Base-by-base conservation (phyloP, 78 protist species). In the Protostelium mycophagum region DNA sequence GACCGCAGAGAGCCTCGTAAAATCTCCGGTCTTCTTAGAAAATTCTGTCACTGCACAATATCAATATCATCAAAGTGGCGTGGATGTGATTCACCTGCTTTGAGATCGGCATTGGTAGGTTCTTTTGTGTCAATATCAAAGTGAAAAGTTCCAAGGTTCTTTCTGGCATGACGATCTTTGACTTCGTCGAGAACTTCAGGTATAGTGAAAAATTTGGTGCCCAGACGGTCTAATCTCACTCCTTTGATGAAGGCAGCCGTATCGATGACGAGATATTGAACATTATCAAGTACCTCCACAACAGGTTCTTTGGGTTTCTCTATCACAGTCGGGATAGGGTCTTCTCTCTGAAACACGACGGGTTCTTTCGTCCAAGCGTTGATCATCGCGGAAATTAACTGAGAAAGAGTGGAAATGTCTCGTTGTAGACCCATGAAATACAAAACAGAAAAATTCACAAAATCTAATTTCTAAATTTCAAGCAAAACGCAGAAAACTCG, bases 1-100 rank as follows among this genome's bases (percentile, higher is more conserved):
- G 0, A 85, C 90, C 0, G 35, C 88, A 0, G 96, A 94, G 31
- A 96, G 83, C 0, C 91, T 29, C 34, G 86, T 84, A 87, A 37
- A 90, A 86, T 96, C 98, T 36, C 98, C 98, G 38, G 96, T 94
- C 88, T 87, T 37, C 83, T 34, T 86, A 37, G 96, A 37, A 38
- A 94, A 94, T 9, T 63, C 88, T 0, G 86, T 38, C 28, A 93
- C 96, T 31, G 89, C 5, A 0, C 34, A 28, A 36, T 25, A 28
- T 31, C 86, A 84, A 25, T 25, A 5, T 31, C 1, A 25, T 25
- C 86, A 28, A 31, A 5, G 34, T 84, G 37, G 34, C 31, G 87
- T 34, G 28, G 87, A 16, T 35, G 28, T 29, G 29, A 23, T 28
- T 38, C 34, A 73, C 84, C 85, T 34, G 93, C 94, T 28, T 37